Evolutionary conservation across 192 early-diverging fungal species (phyloP).

Genomic region (Mortierella antarctica): DNA sequence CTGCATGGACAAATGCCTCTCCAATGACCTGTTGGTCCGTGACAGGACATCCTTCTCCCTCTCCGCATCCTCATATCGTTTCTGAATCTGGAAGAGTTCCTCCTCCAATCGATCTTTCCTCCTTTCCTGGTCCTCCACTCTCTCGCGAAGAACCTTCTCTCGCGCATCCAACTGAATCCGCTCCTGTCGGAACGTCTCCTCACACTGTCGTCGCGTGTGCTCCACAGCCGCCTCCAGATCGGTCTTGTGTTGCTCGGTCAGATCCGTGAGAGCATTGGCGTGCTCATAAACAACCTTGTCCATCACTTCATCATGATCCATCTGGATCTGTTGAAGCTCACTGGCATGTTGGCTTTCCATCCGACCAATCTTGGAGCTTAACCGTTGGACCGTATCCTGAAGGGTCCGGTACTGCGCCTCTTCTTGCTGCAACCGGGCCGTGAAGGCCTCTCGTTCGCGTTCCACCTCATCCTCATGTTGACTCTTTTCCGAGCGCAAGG

Average conservation of each 20-base stretch:
- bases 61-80: not conserved
- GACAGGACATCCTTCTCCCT: constrained; percentile 15
- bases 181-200: constrained; percentile 8
- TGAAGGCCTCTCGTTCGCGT: constrained; percentile 13
- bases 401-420: constrained; percentile 31
- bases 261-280: not conserved
- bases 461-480: constrained; percentile 9
- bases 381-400: constrained; percentile 40
- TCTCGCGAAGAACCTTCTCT: constrained; percentile 26
- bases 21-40: constrained; percentile 30
- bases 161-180: constrained; percentile 21
- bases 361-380: constrained; percentile 31
- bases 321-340: constrained; percentile 23
- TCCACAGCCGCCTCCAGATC: not conserved
- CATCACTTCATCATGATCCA: constrained; percentile 16
- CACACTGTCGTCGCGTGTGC: not conserved
- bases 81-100: constrained; percentile 22
- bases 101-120: constrained; percentile 22
- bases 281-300: constrained; percentile 15
- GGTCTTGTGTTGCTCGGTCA: constrained; percentile 4
- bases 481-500: not conserved
- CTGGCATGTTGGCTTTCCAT: constrained; percentile 33
- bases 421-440: constrained; percentile 27
- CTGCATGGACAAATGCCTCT: constrained; percentile 42
- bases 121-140: constrained; percentile 1